Percentiles rank a stretch among this genome's conserved stretches.
phyloP scores from a whole-genome alignment of 2,329 filamentous ascomycete species.

The Colletotrichum graminicola region DNA sequence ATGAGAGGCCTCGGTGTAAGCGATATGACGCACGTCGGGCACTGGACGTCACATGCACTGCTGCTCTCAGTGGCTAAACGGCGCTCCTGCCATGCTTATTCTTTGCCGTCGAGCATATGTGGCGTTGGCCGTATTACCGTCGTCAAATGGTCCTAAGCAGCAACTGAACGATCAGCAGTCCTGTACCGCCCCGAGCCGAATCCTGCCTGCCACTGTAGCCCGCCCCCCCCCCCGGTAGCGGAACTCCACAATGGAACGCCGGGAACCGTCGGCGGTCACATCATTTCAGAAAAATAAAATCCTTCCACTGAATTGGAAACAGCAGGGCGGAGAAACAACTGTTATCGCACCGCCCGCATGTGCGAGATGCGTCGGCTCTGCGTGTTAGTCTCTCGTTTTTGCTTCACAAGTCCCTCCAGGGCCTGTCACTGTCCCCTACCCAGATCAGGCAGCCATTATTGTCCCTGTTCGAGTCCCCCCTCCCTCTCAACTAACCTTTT shows the following conservation, averaged over 20 bases:
- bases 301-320: conserved; percentile 1
- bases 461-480: conserved; percentile 12
- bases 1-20: neutral
- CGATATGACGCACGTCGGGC: neutral
- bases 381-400: neutral
- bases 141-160: conserved; percentile 15
- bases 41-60: neutral
- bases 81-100: neutral
- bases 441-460: conserved; percentile 21
- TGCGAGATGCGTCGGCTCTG: conserved; percentile 1
- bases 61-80: neutral
- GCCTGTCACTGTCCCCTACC: neutral
- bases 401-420: neutral
- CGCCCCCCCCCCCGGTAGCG: conserved; percentile 22
- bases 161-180: conserved; percentile 11
- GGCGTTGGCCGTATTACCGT: neutral
- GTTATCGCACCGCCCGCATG: conserved; percentile 2
- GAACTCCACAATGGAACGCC: conserved; percentile 31
- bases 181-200: conserved; percentile 26
- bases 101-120: neutral
- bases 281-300: neutral
- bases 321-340: conserved; percentile 1
- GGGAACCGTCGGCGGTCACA: neutral
- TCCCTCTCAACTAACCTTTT: neutral
- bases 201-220: conserved; percentile 23